These are phyloP conservation scores for Diaporthe citriasiana DNA, from an alignment of 2,329 filamentous ascomycete species.

Conservation along the genomic window DNA sequence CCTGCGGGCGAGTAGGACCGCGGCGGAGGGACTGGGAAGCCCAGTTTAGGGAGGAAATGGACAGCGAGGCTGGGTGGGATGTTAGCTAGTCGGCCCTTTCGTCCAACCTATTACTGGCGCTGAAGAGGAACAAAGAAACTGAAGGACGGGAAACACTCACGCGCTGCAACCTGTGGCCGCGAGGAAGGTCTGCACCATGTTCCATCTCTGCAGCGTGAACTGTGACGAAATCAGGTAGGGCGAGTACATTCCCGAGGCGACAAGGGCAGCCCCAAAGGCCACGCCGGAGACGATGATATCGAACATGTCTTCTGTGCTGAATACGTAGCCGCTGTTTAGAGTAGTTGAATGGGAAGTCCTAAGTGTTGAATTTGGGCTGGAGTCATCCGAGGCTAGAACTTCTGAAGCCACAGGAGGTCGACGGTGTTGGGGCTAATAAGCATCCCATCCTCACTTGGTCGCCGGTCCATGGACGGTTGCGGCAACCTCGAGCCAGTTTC, in stretches of 20 bases:
- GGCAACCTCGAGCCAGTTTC: neutral
- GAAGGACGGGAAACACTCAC: conserved; percentile 57
- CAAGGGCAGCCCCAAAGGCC: conserved; percentile 73
- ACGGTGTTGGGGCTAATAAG: conserved; percentile 11
- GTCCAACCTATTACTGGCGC: neutral
- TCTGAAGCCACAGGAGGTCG: neutral
- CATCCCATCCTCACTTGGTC: neutral
- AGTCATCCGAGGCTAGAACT: neutral
- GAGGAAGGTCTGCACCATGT: conserved; percentile 76
- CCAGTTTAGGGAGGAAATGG: conserved; percentile 58
- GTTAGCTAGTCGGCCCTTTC: neutral
- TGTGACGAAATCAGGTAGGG: conserved; percentile 73
- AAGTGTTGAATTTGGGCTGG: neutral
- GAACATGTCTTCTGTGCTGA: conserved; percentile 34
- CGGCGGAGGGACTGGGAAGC: conserved; percentile 60
- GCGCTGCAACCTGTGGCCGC: conserved; percentile 73
- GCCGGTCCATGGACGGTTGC: conserved; percentile 6
- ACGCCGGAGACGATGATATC: conserved; percentile 64
- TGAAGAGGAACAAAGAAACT: conserved; percentile 1
- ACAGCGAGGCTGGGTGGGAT: conserved; percentile 58
- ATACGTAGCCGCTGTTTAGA: neutral
- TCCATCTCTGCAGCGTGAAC: conserved; percentile 72
- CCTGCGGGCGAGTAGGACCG: conserved; percentile 66
- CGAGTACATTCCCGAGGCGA: conserved; percentile 71
- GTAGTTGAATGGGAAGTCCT: neutral